phyloP scores from a whole-genome alignment of 108 stramenopile species.

The Skeletonema potamos region DNA sequence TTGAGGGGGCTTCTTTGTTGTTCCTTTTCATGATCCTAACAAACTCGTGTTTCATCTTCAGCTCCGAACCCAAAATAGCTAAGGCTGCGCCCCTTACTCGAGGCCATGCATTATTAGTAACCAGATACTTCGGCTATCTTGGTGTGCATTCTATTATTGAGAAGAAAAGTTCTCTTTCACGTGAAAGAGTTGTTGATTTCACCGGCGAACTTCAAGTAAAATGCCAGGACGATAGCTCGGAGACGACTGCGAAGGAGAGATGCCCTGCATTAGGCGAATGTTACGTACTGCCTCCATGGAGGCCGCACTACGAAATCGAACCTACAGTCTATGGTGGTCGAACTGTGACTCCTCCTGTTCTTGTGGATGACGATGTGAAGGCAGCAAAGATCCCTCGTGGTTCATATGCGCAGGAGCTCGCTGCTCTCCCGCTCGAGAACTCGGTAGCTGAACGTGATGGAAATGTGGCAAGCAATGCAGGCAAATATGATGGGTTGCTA shows the following conservation, averaged over 20 bases:
- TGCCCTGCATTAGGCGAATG: conserved; percentile 33
- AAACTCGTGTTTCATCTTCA: not conserved
- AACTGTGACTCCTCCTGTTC: conserved; percentile 16
- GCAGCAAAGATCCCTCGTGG: conserved; percentile 1
- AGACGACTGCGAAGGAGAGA: conserved; percentile 13
- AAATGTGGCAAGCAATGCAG: conserved; percentile 16
- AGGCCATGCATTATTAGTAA: conserved; percentile 83
- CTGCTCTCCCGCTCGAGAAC: conserved; percentile 59
- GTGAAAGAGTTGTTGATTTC: conserved; percentile 83
- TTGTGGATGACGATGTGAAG: not conserved
- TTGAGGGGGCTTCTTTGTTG: not conserved
- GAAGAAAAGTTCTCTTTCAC: conserved; percentile 69
- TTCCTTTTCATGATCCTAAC: not conserved
- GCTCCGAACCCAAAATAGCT: conserved; percentile 50
- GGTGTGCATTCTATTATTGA: conserved; percentile 79
- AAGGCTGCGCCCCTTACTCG: conserved; percentile 77
- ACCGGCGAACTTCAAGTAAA: conserved; percentile 76
- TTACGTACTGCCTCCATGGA: conserved; percentile 54
- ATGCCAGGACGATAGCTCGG: conserved; percentile 22
- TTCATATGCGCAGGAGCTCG: conserved; percentile 78
- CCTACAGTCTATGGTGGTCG: conserved; percentile 71
- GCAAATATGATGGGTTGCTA: conserved; percentile 55
- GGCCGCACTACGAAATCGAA: conserved; percentile 54
- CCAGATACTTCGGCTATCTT: conserved; percentile 88
- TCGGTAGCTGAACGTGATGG: conserved; percentile 18